A percentile compares a stretch with the other conserved stretches of the same genome.
Evolutionary conservation across 768 basidiomycete genomes (phyloP).

Genomic region (Omphalotus guepiniiformis): DNA sequence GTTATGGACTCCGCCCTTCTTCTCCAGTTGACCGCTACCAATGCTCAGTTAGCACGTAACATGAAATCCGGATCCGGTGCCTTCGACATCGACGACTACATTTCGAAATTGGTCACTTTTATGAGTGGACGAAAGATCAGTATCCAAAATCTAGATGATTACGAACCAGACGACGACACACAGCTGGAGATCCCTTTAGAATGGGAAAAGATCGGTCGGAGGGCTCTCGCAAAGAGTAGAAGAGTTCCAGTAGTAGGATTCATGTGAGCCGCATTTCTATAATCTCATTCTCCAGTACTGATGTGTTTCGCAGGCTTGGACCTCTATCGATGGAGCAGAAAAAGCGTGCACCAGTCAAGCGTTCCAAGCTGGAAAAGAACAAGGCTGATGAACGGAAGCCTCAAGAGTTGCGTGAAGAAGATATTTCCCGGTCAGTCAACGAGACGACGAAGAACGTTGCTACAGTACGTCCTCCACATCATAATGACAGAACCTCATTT

Average conservation of each 20-base stretch:
- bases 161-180: constrained; percentile 35
- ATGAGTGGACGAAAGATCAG: constrained; percentile 69
- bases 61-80: constrained; percentile 85
- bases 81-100: constrained; percentile 91
- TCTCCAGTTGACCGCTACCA: constrained; percentile 54
- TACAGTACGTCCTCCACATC: constrained; percentile 41
- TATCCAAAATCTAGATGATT: constrained; percentile 44
- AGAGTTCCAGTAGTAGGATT: constrained; percentile 81
- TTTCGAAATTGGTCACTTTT: constrained; percentile 66
- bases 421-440: constrained; percentile 79
- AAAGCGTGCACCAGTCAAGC: constrained; percentile 55
- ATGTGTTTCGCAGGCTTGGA: constrained; percentile 66
- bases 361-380: constrained; percentile 68
- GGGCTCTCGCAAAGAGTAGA: constrained; percentile 74
- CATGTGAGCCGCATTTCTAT: constrained; percentile 53
- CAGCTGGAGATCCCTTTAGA: constrained; percentile 45
- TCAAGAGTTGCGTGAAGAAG: constrained; percentile 77
- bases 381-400: constrained; percentile 67
- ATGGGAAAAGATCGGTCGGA: constrained; percentile 86
- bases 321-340: constrained; percentile 86
- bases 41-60: constrained; percentile 82
- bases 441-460: constrained; percentile 87
- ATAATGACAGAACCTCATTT: not conserved
- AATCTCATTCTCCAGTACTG: not conserved
- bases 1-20: constrained; percentile 86